Conservation (phyloP, 257 asterid genomes). For the Salvia splendens region DNA sequence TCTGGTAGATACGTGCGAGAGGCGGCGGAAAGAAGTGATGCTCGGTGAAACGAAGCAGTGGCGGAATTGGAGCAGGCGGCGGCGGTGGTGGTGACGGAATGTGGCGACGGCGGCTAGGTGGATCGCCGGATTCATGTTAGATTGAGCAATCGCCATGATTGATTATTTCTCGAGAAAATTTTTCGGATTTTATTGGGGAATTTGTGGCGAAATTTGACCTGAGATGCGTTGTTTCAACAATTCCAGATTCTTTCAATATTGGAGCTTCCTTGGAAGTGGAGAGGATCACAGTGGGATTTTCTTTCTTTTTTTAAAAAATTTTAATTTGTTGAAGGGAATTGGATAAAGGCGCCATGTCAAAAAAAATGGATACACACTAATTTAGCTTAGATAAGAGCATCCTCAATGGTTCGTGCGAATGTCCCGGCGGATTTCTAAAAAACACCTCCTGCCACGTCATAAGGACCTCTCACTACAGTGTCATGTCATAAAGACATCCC, state of each 20-base stretch:
- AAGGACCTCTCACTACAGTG: too few species aligned
- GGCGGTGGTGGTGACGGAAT: conserved; percentile 47
- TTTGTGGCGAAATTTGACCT: not conserved
- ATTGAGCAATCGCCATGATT: conserved; percentile 45
- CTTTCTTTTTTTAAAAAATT: not conserved
- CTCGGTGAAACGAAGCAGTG: conserved; percentile 39
- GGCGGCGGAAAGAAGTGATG: conserved; percentile 49
- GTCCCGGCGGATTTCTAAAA: too few species aligned
- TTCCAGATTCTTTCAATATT: not conserved
- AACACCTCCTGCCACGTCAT: too few species aligned
- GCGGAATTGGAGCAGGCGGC: conserved; percentile 31
- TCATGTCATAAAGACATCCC: too few species aligned
- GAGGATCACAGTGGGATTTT: not conserved
- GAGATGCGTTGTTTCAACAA: not conserved
- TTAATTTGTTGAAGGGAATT: not conserved
- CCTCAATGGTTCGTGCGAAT: too few species aligned
- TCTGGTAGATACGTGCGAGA: conserved; percentile 25
- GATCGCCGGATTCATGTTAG: conserved; percentile 64
- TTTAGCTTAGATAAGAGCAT: too few species aligned
- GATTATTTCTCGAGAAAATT: conserved; percentile 2
- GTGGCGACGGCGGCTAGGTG: conserved; percentile 66
- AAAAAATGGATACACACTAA: too few species aligned
- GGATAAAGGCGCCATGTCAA: conserved; percentile 11
- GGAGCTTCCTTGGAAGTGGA: conserved; percentile 24
- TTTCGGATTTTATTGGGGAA: not conserved